These are phyloP conservation scores for Talaromyces sp. DNA, from an alignment of 2,329 filamentous ascomycete species.

Conservation along the genomic window DNA sequence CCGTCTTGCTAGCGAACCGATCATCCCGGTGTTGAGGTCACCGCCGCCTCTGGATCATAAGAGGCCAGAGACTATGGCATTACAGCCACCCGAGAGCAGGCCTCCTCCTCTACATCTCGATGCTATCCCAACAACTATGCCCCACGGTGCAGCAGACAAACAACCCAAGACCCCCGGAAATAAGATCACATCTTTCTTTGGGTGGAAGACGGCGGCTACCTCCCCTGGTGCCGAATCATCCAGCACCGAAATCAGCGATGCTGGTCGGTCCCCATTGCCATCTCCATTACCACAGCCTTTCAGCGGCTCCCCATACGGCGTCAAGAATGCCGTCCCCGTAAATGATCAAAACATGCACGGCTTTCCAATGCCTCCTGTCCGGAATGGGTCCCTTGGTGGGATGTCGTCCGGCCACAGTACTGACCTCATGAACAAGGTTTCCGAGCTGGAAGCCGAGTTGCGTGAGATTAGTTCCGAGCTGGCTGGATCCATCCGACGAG, in stretches of 20 bases:
- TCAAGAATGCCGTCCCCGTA: conserved; percentile 41
- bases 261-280: conserved; percentile 53
- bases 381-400: conserved; percentile 33
- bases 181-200: conserved; percentile 62
- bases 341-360: conserved; percentile 50
- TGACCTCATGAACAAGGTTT: conserved; percentile 56
- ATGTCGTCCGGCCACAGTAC: conserved; percentile 31
- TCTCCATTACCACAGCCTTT: conserved; percentile 46
- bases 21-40: conserved; percentile 64
- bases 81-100: conserved; percentile 35
- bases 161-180: conserved; percentile 49
- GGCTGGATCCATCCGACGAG: conserved; percentile 83
- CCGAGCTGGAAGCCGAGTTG: conserved; percentile 90
- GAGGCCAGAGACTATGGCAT: conserved; percentile 38
- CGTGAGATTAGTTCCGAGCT: conserved; percentile 90
- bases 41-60: conserved; percentile 48
- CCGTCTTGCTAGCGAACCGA: conserved; percentile 39
- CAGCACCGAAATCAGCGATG: conserved; percentile 59
- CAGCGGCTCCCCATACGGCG: conserved; percentile 25
- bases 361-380: conserved; percentile 36
- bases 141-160: conserved; percentile 28
- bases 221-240: conserved; percentile 54
- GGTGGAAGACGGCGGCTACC: conserved; percentile 54
- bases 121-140: conserved; percentile 30
- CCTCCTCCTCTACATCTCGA: conserved; percentile 42